Conservation (phyloP, 2,329 filamentous ascomycete genomes). For the Parastagonospora avenae region DNA sequence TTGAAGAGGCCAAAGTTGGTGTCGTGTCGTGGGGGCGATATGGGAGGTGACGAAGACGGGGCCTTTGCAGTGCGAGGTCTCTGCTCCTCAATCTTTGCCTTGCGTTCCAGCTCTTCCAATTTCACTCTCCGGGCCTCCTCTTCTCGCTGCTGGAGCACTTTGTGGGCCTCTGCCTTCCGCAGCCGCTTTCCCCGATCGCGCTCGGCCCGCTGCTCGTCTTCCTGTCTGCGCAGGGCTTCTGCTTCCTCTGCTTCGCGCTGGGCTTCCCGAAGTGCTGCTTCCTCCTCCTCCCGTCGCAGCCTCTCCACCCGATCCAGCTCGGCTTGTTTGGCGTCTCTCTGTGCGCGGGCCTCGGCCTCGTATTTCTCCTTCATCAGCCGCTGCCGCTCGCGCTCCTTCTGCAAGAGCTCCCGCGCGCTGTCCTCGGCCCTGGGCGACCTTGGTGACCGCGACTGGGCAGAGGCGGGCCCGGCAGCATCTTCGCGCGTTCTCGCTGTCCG, state of each 20-base stretch:
- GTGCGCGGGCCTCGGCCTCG: constrained; percentile 40
- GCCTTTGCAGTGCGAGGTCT: constrained; percentile 20
- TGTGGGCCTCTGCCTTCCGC: constrained; percentile 37
- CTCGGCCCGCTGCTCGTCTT: constrained; percentile 38
- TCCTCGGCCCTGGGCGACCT: constrained; percentile 34
- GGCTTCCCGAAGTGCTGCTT: constrained; percentile 32
- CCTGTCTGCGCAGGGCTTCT: constrained; percentile 31
- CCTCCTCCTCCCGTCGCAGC: constrained; percentile 33
- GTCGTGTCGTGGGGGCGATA: constrained; percentile 38
- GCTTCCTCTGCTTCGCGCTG: constrained; percentile 37
- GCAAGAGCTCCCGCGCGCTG: constrained; percentile 39
- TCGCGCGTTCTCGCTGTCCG: constrained; percentile 28
- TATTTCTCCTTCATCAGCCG: constrained; percentile 35
- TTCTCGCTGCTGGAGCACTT: constrained; percentile 31
- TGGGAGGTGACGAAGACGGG: constrained; percentile 26
- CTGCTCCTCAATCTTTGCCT: constrained; percentile 27
- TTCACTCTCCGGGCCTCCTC: constrained; percentile 35
- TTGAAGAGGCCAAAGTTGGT: constrained; percentile 41
- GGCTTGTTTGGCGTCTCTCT: constrained; percentile 35
- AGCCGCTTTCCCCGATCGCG: constrained; percentile 40
- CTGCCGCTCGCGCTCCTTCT: constrained; percentile 39
- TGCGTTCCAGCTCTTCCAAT: constrained; percentile 29
- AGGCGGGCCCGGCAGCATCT: constrained; percentile 23
- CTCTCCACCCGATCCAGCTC: constrained; percentile 35
- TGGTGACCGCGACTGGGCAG: constrained; percentile 19